Evolutionary conservation across 441 rosid species (phyloP), one percentile per base, ranked within the genome.

Genomic region (Croton laevigatus): DNA sequence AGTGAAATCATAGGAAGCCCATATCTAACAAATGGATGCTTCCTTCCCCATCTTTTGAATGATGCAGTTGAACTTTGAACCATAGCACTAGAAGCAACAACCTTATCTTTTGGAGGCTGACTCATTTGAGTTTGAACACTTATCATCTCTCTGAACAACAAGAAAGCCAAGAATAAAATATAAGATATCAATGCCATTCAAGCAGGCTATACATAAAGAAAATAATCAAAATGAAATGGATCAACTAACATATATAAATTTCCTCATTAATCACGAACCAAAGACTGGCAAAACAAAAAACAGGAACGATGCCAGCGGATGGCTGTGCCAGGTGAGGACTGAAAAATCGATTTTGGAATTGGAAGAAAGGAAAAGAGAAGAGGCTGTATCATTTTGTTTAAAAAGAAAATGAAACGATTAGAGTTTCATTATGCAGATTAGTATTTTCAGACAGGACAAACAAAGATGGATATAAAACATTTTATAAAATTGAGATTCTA

Each of bases 1-100:
- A 95, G 91, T 3, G 96, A 95, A 71, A 95, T 91, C 97, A 93
- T 91, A 2, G 98, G 98, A 72, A 93, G 87, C 46, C 98, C 98
- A 70, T 91, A 95, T 81, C 96, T 76, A 58, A 95, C 45, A 82
- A 93, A 89, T 2, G 98, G 97, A 72, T 95, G 68, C 74, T 76
- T 86, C 74, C 98, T 84, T 64, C 95, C 97, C 96, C 91, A 92
- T 73, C 96, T 84, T 79, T 79, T 93, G 78, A 91, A 91, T 37
- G 86, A 80, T 8, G 80, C 62, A 49, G 72, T 67, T 44, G 86
- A 52, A 51, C 66, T 79, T 74, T 80, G 75, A 44, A 45, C 7
- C 72, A 69, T 81, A 44, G 72, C 44, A 1, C 65, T 72, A 40
- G 73, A 49, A 40, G 69, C 61, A 54, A 57, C 8, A 62, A 62